Base-by-base conservation (phyloP, 2,329 filamentous ascomycete genomes). In the Penicillium oxalicum region DNA sequence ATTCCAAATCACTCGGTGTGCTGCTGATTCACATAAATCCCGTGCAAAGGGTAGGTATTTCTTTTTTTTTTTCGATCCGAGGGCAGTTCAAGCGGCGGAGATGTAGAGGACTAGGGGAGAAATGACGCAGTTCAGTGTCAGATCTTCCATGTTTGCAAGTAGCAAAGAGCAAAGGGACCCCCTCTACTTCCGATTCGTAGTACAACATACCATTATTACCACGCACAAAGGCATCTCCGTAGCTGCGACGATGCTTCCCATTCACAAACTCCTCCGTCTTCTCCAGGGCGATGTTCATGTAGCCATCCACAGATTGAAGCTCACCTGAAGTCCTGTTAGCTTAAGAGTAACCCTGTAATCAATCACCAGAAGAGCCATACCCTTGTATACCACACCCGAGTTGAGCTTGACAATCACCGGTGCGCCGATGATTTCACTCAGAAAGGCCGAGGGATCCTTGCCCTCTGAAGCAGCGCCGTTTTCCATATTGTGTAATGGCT, bases 271-370 rank as follows among this genome's bases (percentile, higher is more conserved):
- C 93, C 57, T 88, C 85, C 18, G 90, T 95, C 74, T 95, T 93
- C 71, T 98, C 93, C 28, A 98, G 81, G 9, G 93, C 91, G 68
- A 98, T 96, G 74, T 98, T 98, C 93, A 98, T 98, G 74, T 97
- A 98, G 45, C 93, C 93, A 70, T 98, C 93, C 43, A 98, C 91
- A 0, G 91, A 95, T 69, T 97, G 91, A 34, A 97, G 80, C 68
- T 96, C 90, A 60, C 93, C 91, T 96, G 54, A 13, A 32, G 3
- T 13, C 27, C 11, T 11, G 4, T 61, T 44, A 57, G 47, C 9
- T 32, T 12, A 4, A 2, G 9, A 3, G 7, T 2, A 18, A 18
- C 18, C 5, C 5, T 1, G 18, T 9, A 33, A n/a, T 1, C 1
- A 9, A 34, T 9, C 24, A 9, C 18, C 41, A 26, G 3, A 13